These are phyloP conservation scores for Halenospora varia DNA, from an alignment of 495 filamentous ascomycete genomes.

Conservation along the genomic window DNA sequence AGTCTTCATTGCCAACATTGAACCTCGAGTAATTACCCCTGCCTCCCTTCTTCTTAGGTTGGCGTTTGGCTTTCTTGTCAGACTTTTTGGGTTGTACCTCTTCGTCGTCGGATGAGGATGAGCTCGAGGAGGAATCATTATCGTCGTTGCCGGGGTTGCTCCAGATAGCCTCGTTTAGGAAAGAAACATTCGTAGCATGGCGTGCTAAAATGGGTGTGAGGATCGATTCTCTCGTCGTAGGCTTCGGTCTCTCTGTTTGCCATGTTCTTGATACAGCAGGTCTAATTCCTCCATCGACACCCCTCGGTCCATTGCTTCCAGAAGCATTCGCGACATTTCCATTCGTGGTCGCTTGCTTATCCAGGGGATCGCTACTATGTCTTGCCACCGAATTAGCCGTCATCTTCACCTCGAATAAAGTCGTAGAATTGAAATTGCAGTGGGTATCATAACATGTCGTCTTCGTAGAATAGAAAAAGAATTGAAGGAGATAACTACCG, in stretches of 20 bases:
- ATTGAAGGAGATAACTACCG: neutral
- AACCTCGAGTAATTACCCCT: constrained; percentile 36
- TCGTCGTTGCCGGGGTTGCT: constrained; percentile 1
- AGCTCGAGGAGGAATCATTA: neutral
- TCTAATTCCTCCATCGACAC: neutral
- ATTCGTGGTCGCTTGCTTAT: neutral
- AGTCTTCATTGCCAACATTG: constrained; percentile 58
- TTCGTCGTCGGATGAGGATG: constrained; percentile 7
- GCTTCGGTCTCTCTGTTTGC: constrained; percentile 17
- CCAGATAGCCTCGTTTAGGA: constrained; percentile 16
- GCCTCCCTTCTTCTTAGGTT: neutral
- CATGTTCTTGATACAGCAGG: constrained; percentile 14
- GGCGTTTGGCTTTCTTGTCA: too few relatives aligned
- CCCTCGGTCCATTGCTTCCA: too few relatives aligned
- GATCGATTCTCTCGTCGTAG: constrained; percentile 11
- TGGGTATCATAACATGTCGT: neutral
- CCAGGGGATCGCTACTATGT: neutral
- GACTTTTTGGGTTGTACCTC: constrained; percentile 11
- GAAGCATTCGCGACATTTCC: neutral
- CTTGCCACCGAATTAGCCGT: neutral
- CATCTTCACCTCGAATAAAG: neutral
- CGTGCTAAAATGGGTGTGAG: neutral
- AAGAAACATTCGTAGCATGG: constrained; percentile 13
- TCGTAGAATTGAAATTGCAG: neutral
- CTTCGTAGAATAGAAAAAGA: neutral